Conservation (phyloP, 1,284 basidiomycete genomes). For the Cutaneotrichosporon cavernicola region DNA sequence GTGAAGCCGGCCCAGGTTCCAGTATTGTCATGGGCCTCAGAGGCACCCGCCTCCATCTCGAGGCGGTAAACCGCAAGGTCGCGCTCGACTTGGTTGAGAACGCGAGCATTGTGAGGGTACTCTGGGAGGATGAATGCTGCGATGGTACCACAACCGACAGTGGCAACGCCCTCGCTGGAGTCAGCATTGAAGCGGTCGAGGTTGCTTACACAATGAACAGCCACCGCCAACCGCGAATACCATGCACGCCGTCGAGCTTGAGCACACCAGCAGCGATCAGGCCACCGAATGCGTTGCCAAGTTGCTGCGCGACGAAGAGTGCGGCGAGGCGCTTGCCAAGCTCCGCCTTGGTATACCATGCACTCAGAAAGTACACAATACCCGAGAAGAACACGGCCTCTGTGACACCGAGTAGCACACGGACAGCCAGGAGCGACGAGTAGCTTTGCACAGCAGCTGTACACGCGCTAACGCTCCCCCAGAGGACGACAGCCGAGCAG, state of each 20-base stretch:
- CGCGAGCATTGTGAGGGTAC: conserved; percentile 35
- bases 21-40: conserved; percentile 39
- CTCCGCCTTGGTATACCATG: conserved; percentile 33
- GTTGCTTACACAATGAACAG: conserved; percentile 26
- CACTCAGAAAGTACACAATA: conserved; percentile 31
- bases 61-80: conserved; percentile 42
- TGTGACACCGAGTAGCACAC: conserved; percentile 39
- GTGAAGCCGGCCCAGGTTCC: conserved; percentile 33
- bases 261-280: conserved; percentile 45
- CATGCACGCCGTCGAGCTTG: conserved; percentile 35
- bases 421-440: conserved; percentile 38
- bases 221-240: conserved; percentile 44
- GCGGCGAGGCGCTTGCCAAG: conserved; percentile 35
- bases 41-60: conserved; percentile 39
- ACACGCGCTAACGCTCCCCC: conserved; percentile 34
- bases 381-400: conserved; percentile 34
- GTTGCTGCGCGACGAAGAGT: conserved; percentile 47
- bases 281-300: conserved; percentile 51
- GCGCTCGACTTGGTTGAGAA: conserved; percentile 38
- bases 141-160: conserved; percentile 17
- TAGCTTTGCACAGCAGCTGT: conserved; percentile 34
- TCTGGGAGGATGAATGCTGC: conserved; percentile 43
- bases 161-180: background rate
- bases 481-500: conserved; percentile 28
- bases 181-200: too few relatives aligned